phyloP scores from a whole-genome alignment of 768 basidiomycete genomes.

The Mycena belliarum region DNA sequence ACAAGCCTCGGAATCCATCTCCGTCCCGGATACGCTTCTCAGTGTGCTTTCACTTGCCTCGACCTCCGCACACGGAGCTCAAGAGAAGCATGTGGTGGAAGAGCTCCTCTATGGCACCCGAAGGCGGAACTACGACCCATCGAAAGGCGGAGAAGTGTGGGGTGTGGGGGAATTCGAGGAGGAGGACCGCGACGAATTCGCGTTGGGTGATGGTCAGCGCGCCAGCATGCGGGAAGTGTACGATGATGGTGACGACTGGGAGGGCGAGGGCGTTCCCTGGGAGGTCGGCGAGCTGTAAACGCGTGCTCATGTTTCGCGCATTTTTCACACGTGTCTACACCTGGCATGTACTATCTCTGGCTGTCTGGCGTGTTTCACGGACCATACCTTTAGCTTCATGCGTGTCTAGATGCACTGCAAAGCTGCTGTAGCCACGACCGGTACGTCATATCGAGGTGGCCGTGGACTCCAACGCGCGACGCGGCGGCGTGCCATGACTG shows the following conservation, averaged over 20 bases:
- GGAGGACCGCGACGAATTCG: constrained; percentile 28
- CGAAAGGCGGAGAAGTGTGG: constrained; percentile 75
- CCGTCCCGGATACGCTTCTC: constrained; percentile 58
- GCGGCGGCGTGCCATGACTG: constrained; percentile 8
- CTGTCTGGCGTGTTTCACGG: constrained; percentile 8
- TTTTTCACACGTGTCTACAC: constrained; percentile 13
- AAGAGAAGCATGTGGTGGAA: constrained; percentile 58
- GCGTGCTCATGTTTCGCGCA: constrained; percentile 3
- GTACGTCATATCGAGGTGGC: constrained; percentile 2
- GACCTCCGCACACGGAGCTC: constrained; percentile 39
- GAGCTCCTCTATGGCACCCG: constrained; percentile 56
- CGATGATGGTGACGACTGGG: constrained; percentile 70
- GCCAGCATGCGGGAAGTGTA: not conserved
- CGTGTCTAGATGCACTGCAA: constrained; percentile 5
- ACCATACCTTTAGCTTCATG: constrained; percentile 6
- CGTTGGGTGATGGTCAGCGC: not conserved
- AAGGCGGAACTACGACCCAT: constrained; percentile 57
- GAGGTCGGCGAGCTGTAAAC: constrained; percentile 71
- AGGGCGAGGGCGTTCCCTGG: constrained; percentile 82
- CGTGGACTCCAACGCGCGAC: constrained; percentile 7
- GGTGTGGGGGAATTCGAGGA: constrained; percentile 65
- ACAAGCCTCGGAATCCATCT: constrained; percentile 56
- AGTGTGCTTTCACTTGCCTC: constrained; percentile 64
- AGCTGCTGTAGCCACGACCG: constrained; percentile 5
- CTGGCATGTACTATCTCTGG: constrained; percentile 3